Evolutionary conservation across 768 basidiomycete species (phyloP), one percentile per base, ranked within the genome.

Genomic region (Pisolithus tinctorius): DNA sequence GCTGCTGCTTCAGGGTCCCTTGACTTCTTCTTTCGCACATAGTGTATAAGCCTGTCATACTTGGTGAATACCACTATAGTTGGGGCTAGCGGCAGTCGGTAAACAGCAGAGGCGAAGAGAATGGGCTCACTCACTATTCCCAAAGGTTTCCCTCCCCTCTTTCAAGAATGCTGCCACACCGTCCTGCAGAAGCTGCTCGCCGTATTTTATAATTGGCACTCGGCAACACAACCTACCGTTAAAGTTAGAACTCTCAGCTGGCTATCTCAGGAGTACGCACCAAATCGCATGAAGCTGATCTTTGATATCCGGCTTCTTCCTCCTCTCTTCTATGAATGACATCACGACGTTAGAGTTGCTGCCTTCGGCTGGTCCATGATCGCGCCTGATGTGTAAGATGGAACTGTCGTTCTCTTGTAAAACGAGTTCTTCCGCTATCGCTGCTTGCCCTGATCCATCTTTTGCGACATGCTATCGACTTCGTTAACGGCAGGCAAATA

Each of bases 341-440:
- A 31, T 40, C 23, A 59, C 57, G 5, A 7, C 31, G 20, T 50
- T 13, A 38, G 45, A 38, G 39, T 46, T 58, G 26, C 29, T 48
- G 10, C 13, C 4, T n/a, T 39, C 40, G 9, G 58, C 57, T 10
- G 54, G 43, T 51, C 55, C 57, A 26, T 58, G 55, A 7, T 58
- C 57, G 41, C 41, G 29, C 30, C 57, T 58, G 23, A 58, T 58
- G 29, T 58, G 57, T 3, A 58, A 54, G 31, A 59, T 36, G 41
- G 59, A 44, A n/a, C 34, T 43, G 4, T 26, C 7, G 26, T 58
- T 58, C 30, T 55, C 29, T 26, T 13, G 27, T 13, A 54, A 56
- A 31, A 36, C 39, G 30, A 58, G 27, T 31, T 55, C 58, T 1
- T 27, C 23, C n/a, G 58, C 46, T 17, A 58, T 58, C 25, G 27